phyloP scores from a whole-genome alignment of 1,284 basidiomycete species.

The Inonotus hispidus region DNA sequence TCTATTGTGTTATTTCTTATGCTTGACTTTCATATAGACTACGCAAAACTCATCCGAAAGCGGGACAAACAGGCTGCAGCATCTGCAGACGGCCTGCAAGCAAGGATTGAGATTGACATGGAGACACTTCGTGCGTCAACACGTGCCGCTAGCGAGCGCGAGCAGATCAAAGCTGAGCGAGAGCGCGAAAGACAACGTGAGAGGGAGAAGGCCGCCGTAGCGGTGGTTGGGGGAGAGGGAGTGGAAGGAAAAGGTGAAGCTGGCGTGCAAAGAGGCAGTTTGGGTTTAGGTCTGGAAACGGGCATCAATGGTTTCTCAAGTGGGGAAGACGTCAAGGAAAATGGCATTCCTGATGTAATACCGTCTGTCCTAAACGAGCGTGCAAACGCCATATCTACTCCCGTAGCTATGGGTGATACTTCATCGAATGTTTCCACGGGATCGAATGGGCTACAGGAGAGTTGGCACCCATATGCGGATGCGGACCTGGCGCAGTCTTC shows the following conservation, averaged over 20 bases:
- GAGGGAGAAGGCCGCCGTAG: neutral
- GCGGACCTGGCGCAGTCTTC: neutral
- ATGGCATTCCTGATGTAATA: neutral
- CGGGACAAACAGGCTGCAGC: slow-evolving; percentile 46
- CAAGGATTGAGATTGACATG: slow-evolving; percentile 55
- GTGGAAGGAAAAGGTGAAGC: neutral
- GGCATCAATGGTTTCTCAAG: neutral
- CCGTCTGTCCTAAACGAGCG: neutral
- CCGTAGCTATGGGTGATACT: neutral
- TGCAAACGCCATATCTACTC: neutral
- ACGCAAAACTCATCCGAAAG: slow-evolving; percentile 73
- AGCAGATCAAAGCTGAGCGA: slow-evolving; percentile 18
- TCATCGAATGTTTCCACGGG: neutral
- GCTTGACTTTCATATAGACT: slow-evolving; percentile 40
- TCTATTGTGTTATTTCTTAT: slow-evolving; percentile 4
- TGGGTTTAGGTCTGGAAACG: neutral
- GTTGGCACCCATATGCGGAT: neutral
- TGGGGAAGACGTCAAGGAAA: neutral
- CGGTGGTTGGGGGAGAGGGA: no score
- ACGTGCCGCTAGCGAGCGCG: slow-evolving; percentile 43
- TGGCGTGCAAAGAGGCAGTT: neutral
- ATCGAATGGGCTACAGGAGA: neutral
- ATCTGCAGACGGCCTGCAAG: slow-evolving; percentile 40
- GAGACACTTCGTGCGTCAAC: slow-evolving; percentile 64
- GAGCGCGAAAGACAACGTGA: neutral